Percentiles rank a stretch among this genome's conserved stretches.
phyloP scores from a whole-genome alignment of 192 early-diverging fungal species.

The Polychytrium aggregatum region DNA sequence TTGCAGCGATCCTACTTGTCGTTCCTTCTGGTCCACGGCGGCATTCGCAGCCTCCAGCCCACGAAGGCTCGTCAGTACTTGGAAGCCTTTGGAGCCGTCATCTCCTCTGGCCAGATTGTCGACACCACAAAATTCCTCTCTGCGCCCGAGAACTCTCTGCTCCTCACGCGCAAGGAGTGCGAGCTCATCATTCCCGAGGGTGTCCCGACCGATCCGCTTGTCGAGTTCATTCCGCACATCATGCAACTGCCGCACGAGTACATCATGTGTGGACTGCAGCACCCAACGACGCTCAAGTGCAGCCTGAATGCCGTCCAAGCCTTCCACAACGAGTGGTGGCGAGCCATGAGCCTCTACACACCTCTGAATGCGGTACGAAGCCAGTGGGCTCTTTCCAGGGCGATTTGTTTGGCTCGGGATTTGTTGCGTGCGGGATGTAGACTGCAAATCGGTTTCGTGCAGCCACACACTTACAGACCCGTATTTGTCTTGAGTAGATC shows the following conservation, averaged over 20 bases:
- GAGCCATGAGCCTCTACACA: constrained; percentile 20
- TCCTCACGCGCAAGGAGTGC: constrained; percentile 11
- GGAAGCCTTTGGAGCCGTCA: constrained; percentile 6
- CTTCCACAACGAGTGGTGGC: constrained; percentile 15
- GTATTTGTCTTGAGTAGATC: too few species aligned
- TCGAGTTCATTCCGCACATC: constrained; percentile 13
- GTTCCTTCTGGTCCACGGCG: constrained; percentile 25
- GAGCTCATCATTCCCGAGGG: constrained; percentile 8
- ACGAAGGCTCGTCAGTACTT: constrained; percentile 13
- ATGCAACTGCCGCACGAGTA: constrained; percentile 16
- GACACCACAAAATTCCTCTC: constrained; percentile 14
- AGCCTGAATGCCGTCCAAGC: constrained; percentile 6
- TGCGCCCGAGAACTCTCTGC: neutral
- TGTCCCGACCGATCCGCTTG: constrained; percentile 8
- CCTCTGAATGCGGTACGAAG: constrained; percentile 18
- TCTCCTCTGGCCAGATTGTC: constrained; percentile 2
- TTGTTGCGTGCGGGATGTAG: too few species aligned
- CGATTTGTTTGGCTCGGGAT: too few species aligned
- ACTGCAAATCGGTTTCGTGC: too few species aligned
- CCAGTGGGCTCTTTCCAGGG: neutral
- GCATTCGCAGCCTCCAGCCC: constrained; percentile 14
- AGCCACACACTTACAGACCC: too few species aligned
- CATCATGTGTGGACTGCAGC: constrained; percentile 26
- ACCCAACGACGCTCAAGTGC: constrained; percentile 13
- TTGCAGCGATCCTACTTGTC: constrained; percentile 21